Percentiles rank a stretch among this genome's conserved stretches.
Conservation (phyloP, 352 stramenopile species). For the Globisporangium emineosum region DNA sequence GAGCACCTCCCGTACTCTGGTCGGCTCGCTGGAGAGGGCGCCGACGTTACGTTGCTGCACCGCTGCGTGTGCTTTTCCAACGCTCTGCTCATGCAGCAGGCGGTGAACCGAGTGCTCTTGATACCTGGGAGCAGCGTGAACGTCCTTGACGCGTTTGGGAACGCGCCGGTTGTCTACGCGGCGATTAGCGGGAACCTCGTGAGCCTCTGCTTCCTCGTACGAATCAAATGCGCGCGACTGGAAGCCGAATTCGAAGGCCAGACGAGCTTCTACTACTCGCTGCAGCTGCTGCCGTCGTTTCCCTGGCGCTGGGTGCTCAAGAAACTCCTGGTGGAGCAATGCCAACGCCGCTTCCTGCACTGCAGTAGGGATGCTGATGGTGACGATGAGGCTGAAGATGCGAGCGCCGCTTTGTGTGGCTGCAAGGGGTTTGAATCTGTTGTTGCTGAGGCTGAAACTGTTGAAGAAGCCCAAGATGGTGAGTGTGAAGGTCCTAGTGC, state of each 20-base stretch:
- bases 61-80: conserved; percentile 42
- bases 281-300: conserved; percentile 56
- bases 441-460: background rate
- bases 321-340: conserved; percentile 26
- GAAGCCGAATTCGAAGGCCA: conserved; percentile 75
- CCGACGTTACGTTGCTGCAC: conserved; percentile 47
- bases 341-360: conserved; percentile 48
- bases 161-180: conserved; percentile 46
- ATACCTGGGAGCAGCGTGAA: conserved; percentile 6
- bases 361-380: conserved; percentile 27
- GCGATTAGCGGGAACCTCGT: conserved; percentile 19
- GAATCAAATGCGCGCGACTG: conserved; percentile 25
- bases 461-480: background rate
- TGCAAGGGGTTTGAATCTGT: conserved; percentile 60
- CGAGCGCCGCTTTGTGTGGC: conserved; percentile 27
- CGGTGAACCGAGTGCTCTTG: conserved; percentile 28
- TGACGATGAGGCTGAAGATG: too few relatives aligned
- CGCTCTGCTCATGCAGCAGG: conserved; percentile 12
- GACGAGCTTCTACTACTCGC: conserved; percentile 50
- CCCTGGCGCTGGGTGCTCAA: conserved; percentile 36
- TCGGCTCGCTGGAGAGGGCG: conserved; percentile 46
- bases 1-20: conserved; percentile 24
- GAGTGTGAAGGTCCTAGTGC: too few relatives aligned
- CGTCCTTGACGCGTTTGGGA: conserved; percentile 47
- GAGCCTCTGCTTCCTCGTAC: conserved; percentile 33